These are phyloP conservation scores for Clarireedia homoeocarpa DNA, from an alignment of 2,329 filamentous ascomycete genomes.

Conservation along the genomic window DNA sequence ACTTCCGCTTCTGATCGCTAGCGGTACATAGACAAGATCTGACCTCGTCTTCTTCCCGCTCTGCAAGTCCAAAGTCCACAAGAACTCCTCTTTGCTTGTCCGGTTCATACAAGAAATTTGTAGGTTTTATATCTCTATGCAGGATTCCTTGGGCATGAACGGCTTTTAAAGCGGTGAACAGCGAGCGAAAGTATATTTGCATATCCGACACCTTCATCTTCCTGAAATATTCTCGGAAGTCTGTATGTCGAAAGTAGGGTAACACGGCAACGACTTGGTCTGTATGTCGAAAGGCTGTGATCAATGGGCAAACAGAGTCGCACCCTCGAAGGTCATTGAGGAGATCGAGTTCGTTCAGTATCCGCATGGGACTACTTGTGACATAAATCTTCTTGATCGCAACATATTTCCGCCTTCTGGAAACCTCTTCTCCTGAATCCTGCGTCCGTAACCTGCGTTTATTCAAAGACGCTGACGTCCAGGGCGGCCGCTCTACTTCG, in stretches of 20 bases:
- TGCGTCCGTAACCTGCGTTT: conserved; percentile 35
- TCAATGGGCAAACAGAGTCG: conserved; percentile 82
- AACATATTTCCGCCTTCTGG: conserved; percentile 59
- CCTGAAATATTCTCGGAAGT: conserved; percentile 92
- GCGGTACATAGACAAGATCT: conserved; percentile 72
- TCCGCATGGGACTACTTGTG: conserved; percentile 86
- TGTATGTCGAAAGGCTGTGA: conserved; percentile 90
- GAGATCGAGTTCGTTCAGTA: conserved; percentile 92
- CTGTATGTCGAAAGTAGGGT: conserved; percentile 90
- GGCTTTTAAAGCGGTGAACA: conserved; percentile 76
- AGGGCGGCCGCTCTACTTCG: conserved; percentile 54
- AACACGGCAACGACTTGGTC: conserved; percentile 94
- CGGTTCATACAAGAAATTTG: conserved; percentile 92
- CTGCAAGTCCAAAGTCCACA: conserved; percentile 97
- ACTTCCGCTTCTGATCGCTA: conserved; percentile 42
- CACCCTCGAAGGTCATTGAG: conserved; percentile 80
- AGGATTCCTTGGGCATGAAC: conserved; percentile 82
- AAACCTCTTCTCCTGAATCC: conserved; percentile 22
- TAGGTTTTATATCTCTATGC: conserved; percentile 94
- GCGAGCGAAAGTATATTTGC: conserved; percentile 77
- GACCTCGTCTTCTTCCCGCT: conserved; percentile 68
- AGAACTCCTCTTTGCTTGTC: conserved; percentile 74
- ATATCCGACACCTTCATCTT: conserved; percentile 83
- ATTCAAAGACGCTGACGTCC: conserved; percentile 61
- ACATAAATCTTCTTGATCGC: conserved; percentile 99